Evolutionary conservation across 1,284 basidiomycete genomes (phyloP).

Genomic region (Porodaedalea pini): DNA sequence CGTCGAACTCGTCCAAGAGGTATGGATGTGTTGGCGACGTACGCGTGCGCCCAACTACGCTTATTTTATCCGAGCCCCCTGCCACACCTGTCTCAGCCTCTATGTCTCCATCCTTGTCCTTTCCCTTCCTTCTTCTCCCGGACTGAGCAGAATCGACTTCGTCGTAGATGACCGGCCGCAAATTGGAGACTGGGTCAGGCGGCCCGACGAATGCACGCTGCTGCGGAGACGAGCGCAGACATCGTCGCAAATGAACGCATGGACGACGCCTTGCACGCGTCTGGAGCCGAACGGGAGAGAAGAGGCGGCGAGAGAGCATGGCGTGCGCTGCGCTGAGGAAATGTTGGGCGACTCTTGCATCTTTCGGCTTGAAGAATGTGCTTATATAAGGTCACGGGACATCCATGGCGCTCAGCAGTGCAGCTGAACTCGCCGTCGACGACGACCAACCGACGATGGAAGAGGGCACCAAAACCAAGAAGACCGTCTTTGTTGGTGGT

Average conservation of each 20-base stretch:
- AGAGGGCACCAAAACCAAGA: constrained; percentile 76
- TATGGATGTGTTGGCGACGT: constrained; percentile 52
- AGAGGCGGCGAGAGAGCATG: constrained; percentile 4
- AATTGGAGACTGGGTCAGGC: constrained; percentile 70
- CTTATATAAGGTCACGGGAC: constrained; percentile 1
- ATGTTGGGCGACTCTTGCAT: neutral
- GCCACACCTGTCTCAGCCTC: neutral
- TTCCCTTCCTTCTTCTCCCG: constrained; percentile 17
- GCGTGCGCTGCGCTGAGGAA: neutral
- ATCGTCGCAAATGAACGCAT: neutral
- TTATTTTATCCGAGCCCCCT: constrained; percentile 12
- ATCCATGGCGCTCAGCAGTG: neutral
- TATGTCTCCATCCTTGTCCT: neutral
- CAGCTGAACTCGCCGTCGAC: neutral
- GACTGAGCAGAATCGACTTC: constrained; percentile 39
- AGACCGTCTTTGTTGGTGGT: constrained; percentile 76
- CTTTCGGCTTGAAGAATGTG: neutral
- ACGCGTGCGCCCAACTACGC: neutral
- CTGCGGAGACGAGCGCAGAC: constrained; percentile 3
- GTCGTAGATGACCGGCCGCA: constrained; percentile 72
- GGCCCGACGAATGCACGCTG: constrained; percentile 52
- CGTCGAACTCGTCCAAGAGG: constrained; percentile 64
- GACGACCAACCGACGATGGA: constrained; percentile 46
- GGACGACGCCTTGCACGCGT: neutral
- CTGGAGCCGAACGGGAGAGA: neutral